Base-by-base conservation (phyloP, 768 basidiomycete species). In the Boletus rubescentipes region DNA sequence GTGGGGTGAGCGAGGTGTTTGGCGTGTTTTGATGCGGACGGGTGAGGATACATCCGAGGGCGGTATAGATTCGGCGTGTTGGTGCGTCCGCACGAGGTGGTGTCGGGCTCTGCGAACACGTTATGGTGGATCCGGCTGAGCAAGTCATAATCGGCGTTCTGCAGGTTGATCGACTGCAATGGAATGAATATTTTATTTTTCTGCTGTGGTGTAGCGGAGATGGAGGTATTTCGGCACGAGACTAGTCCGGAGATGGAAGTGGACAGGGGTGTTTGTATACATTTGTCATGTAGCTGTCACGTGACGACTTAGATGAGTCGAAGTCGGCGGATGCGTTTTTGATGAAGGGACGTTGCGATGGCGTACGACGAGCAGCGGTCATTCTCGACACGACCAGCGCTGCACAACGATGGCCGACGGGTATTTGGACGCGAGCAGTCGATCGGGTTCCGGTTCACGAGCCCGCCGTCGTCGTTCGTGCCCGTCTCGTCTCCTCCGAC, bases 41-140 rank as follows among this genome's bases (percentile, higher is more conserved):
- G 26, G 36, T 35, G 5, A 38, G 39, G 26, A 55, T 23, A 35
- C n/a, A n/a, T 11, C 46, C 31, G 35, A 23, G 26, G 43, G 26
- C 23, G 46, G 46, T n/a, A 9, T 54, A 89, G 86, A 62, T 93
- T 90, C 64, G 89, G 89, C 43, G 78, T 93, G 31, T 85, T 88
- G 4, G 91, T 94, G 14, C 93, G 91, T 65, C 94, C 93, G 5
- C 95, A 96, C 66, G 91, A 0, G 94, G 93, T 26, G 93, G 94
- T 57, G 91, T 97, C 37, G 93, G 93, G 8, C 76, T 96, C 31
- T 95, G 94, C 67, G 92, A 96, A 76, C 90, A 93, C 71, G 91
- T 91, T 44, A 91, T 93, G 85, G 87, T 84, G 58, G 18, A 73
- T 62, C 18, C 12, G 50, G 14, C 49, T 53, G 18, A 54, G 5